Evolutionary conservation across 148 eudicot genomes (phyloP).

Genomic region (Simmondsia chinensis): DNA sequence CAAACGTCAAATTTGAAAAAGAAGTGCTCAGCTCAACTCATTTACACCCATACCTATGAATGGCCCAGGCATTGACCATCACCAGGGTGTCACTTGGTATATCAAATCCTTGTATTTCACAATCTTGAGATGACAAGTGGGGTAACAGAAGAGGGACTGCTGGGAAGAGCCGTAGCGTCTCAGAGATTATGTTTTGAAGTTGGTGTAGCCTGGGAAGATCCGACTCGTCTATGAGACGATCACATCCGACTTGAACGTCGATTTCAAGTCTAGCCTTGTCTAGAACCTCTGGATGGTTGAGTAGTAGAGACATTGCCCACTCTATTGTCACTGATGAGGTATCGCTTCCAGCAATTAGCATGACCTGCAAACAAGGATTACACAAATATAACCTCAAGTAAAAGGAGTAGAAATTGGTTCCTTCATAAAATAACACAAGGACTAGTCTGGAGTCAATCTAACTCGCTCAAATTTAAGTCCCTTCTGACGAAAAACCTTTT

Average conservation of each 20-base stretch:
- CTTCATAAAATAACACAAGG: too few species aligned
- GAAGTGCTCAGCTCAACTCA: too few species aligned
- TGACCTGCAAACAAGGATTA: not conserved
- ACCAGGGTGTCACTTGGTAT: constrained; percentile 2
- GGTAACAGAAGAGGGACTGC: constrained; percentile 2
- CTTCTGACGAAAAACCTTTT: too few species aligned
- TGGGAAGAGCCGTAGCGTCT: constrained; percentile 7
- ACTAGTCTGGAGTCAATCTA: too few species aligned
- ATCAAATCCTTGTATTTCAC: not conserved
- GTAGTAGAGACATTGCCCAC: constrained; percentile 10
- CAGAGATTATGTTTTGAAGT: constrained; percentile 1
- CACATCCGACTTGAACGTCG: not conserved
- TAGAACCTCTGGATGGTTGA: constrained; percentile 3
- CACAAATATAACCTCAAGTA: too few species aligned
- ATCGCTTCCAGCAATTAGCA: constrained; percentile 3
- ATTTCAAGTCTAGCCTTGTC: constrained; percentile 3
- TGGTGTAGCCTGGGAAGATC: not conserved
- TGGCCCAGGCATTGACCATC: constrained; percentile 4
- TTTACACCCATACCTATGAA: too few species aligned
- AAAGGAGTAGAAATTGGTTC: too few species aligned
- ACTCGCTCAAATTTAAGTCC: too few species aligned
- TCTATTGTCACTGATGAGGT: constrained; percentile 4
- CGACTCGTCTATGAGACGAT: not conserved
- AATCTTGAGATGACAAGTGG: not conserved
- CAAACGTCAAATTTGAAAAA: too few species aligned